Base-by-base conservation (phyloP, 768 basidiomycete species). In the Leccinum broughii region DNA sequence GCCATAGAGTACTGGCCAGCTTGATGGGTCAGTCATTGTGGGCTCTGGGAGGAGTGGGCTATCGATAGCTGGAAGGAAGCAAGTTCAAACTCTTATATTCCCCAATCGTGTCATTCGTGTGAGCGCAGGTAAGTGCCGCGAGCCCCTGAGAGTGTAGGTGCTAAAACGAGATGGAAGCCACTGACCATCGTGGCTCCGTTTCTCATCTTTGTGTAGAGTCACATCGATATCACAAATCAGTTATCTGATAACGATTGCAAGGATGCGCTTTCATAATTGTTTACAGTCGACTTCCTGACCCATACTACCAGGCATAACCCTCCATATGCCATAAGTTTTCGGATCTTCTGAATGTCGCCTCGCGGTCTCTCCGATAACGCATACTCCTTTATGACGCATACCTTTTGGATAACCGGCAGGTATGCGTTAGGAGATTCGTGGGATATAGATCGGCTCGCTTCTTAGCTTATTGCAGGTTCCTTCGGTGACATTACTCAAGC, bases 1-100 rank as follows among this genome's bases (percentile, higher is more conserved):
- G 9, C 63, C 59, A 32, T 61, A 35, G 22, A 70, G 61, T 32
- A 13, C 34, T 22, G 57, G 39, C 54, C 58, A 58, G 17, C 13
- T 37, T 35, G 20, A 9, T n/a, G 17, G 26, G 48, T 13, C 2
- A 22, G 44, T 35, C 58, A 58, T 57, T 6, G 17, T 22, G 53
- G 7, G 52, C 26, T 20, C 26, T 20, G 5, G 17, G 34, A 8
- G 22, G 26, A 22, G 13, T 44, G 46, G 30, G 37, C 15, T 24
- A n/a, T 44, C 34, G 20, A 28, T 54, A 6, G 9, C 4, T 24
- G n/a, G 28, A 32, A 32, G 17, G 24, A 22, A 37, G 17, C 22
- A 35, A 17, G n/a, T 22, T 26, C 20, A 39, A 56, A 39, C 6
- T 8, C 15, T 57, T 28, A 8, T 20, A 8, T 32, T 13, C 5